Conservation (phyloP, 345 rosid species). For the Populus euphratica region DNA sequence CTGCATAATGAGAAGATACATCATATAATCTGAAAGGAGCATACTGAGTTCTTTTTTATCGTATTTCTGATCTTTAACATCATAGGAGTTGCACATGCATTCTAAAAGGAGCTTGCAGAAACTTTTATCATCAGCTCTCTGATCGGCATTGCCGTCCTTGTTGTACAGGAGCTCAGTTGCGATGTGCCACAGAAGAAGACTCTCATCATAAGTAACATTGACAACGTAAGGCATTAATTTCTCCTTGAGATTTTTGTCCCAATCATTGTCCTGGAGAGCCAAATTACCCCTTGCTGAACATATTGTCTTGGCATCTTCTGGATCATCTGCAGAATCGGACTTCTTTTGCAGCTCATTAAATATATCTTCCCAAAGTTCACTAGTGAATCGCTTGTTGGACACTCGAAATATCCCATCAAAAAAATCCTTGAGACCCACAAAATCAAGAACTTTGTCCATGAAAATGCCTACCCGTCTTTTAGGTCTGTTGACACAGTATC, state of each 20-base stretch:
- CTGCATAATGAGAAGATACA: slow-evolving; percentile 49
- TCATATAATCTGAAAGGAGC: slow-evolving; percentile 55
- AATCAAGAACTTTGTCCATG: slow-evolving; percentile 6
- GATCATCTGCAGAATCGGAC: slow-evolving; percentile 36
- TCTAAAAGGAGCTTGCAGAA: slow-evolving; percentile 48
- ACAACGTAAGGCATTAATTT: slow-evolving; percentile 31
- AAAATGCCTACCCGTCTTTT: slow-evolving; percentile 15
- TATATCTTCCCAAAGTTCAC: slow-evolving; percentile 50
- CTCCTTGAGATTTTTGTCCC: neutral
- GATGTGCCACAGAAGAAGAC: slow-evolving; percentile 45
- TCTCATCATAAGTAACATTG: slow-evolving; percentile 14
- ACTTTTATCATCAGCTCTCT: neutral
- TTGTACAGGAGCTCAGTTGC: slow-evolving; percentile 55
- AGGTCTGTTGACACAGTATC: slow-evolving; percentile 36
- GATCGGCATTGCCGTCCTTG: neutral
- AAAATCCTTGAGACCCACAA: slow-evolving; percentile 32
- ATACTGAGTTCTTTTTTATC: slow-evolving; percentile 32
- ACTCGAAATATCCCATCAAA: slow-evolving; percentile 32
- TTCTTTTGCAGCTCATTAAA: slow-evolving; percentile 37
- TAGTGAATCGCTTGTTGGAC: slow-evolving; percentile 38
- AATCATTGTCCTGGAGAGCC: slow-evolving; percentile 31
- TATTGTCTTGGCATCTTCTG: slow-evolving; percentile 42
- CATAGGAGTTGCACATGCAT: slow-evolving; percentile 54
- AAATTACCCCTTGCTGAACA: slow-evolving; percentile 56
- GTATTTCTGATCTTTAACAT: neutral